Evolutionary conservation across 768 basidiomycete species (phyloP), one percentile per base, ranked within the genome.

Genomic region (Krasilnikovozyma curviuscula): DNA sequence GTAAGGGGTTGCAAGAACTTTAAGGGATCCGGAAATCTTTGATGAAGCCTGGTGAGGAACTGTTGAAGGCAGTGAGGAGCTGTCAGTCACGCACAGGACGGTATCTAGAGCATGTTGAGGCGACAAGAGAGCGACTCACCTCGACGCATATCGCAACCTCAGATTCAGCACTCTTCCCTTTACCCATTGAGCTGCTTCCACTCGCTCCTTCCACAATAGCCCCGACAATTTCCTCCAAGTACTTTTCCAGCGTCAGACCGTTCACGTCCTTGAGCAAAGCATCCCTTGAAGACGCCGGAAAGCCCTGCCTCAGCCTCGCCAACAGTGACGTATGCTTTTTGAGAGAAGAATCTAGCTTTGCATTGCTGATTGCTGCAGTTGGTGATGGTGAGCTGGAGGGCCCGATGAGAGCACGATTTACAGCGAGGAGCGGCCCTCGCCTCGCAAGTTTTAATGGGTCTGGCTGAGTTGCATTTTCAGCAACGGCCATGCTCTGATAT

Each of bases 301-400:
- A 71, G 16, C 84, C 83, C 60, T 81, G 83, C 39, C 81, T 77
- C 57, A 95, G 80, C 38, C 83, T 79, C 65, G 91, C 97, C 55
- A 93, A 88, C 54, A 97, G 73, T 6, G 86, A 83, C 1, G 88
- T 95, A 65, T 98, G 89, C 7, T 86, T 79, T 67, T 85, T 97
- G 49, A 98, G 67, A 37, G 93, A 95, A 3, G 93, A 86, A 65
- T 97, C 93, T 21, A 88, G 71, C 4, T n/a, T n/a, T n/a, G 66
- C 50, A 61, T 77, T 86, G 19, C 73, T 69, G 9, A 74, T 68
- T 61, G 79, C 84, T 85, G 51, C 0, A 5, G 44, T 8, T 24
- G 44, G 32, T 9, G 19, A 24, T 19, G 6, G 16, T n/a, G 31
- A n/a, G n/a, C n/a, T n/a, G n/a, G n/a, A n/a, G n/a, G n/a, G n/a